Percentiles rank a stretch among this genome's conserved stretches.
Conservation (phyloP, 768 basidiomycete species). For the Auricularia auricula-judae region DNA sequence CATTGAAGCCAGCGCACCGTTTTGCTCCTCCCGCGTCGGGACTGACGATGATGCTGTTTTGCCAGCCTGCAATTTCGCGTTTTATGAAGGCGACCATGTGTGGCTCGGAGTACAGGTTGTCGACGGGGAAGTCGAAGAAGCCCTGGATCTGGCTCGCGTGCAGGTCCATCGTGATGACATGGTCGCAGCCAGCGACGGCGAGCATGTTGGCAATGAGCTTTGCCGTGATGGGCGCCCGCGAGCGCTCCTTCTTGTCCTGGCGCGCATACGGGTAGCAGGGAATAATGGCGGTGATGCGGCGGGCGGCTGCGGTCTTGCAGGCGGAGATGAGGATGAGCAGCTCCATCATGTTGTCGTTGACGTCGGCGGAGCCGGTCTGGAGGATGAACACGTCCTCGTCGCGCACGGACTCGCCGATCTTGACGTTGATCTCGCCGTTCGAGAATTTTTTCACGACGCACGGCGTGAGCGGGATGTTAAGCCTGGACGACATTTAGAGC, state of each 20-base stretch:
- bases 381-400: slow-evolving; percentile 99
- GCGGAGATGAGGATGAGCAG: slow-evolving; percentile 97
- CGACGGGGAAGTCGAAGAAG: slow-evolving; percentile 97
- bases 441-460: slow-evolving; percentile 85
- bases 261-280: slow-evolving; percentile 96
- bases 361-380: slow-evolving; percentile 80
- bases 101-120: slow-evolving; percentile 94
- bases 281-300: slow-evolving; percentile 93
- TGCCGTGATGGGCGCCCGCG: slow-evolving; percentile 91
- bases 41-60: slow-evolving; percentile 83
- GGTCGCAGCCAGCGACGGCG: slow-evolving; percentile 92
- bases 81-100: slow-evolving; percentile 92
- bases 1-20: slow-evolving; percentile 44
- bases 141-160: slow-evolving; percentile 98
- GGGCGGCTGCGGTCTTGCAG: slow-evolving; percentile 91
- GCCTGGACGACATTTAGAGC: slow-evolving; percentile 40
- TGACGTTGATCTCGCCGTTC: slow-evolving; percentile 91
- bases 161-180: slow-evolving; percentile 98
- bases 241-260: slow-evolving; percentile 98
- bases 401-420: slow-evolving; percentile 88
- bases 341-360: slow-evolving; percentile 97
- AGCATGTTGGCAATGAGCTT: slow-evolving; percentile 99
- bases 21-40: slow-evolving; percentile 99
- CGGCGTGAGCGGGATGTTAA: slow-evolving; percentile 77
- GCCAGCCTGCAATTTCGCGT: slow-evolving; percentile 73